Conservation (phyloP, 176 grass and related monocot species). For the Chloris gayana region DNA sequence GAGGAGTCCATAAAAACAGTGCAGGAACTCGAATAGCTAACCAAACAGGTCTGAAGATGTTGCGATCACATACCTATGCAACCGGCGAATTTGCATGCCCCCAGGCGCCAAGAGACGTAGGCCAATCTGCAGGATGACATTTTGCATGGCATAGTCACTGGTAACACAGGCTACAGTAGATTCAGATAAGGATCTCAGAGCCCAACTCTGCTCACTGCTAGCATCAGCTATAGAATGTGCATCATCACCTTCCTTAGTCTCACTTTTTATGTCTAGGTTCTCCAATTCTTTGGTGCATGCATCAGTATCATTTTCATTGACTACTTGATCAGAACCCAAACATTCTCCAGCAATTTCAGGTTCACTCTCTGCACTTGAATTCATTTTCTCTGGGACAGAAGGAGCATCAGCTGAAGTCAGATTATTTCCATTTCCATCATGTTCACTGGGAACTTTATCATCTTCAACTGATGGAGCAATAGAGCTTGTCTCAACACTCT, state of each 20-base stretch:
- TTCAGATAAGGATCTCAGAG: conserved; percentile 86
- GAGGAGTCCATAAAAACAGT: background rate
- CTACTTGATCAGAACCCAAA: conserved; percentile 32
- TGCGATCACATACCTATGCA: conserved; percentile 67
- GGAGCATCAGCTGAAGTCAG: conserved; percentile 9
- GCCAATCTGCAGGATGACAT: conserved; percentile 96
- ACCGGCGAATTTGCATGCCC: conserved; percentile 90
- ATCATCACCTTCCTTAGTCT: conserved; percentile 49
- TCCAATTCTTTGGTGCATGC: conserved; percentile 53
- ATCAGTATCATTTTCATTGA: conserved; percentile 28
- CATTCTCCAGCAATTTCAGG: conserved; percentile 29
- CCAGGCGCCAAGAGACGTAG: conserved; percentile 85
- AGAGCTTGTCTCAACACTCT: conserved; percentile 42
- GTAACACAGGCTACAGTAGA: conserved; percentile 90
- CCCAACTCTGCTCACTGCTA: conserved; percentile 88
- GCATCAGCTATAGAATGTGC: conserved; percentile 52
- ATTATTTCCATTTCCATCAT: conserved; percentile 15
- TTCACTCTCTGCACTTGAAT: conserved; percentile 37
- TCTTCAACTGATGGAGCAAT: conserved; percentile 44
- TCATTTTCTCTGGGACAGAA: conserved; percentile 24
- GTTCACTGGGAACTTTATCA: conserved; percentile 30
- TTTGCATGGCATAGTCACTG: conserved; percentile 97
- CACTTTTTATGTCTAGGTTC: conserved; percentile 53
- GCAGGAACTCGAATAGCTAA: background rate
- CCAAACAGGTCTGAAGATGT: background rate